phyloP scores from a whole-genome alignment of 805 yeast genomes.

The Lachancea sp. region DNA sequence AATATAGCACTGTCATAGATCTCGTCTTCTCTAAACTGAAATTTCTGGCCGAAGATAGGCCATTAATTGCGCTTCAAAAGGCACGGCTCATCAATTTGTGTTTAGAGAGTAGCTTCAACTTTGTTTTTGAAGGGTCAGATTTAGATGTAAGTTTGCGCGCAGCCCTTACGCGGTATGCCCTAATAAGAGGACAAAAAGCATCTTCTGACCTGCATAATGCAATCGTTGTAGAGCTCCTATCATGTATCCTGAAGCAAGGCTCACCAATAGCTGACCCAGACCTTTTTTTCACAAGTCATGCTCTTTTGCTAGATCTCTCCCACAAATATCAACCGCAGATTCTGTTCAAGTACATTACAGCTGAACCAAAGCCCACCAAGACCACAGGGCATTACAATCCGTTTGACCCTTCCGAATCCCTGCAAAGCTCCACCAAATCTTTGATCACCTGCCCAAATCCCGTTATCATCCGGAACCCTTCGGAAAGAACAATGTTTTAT shows the following conservation, averaged over 20 bases:
- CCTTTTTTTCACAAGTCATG: slow-evolving; percentile 10
- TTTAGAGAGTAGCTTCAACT: slow-evolving; percentile 12
- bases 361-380: slow-evolving; percentile 4
- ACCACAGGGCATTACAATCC: slow-evolving; percentile 13
- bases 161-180: slow-evolving; percentile 2
- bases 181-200: not conserved
- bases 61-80: slow-evolving; percentile 12
- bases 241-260: slow-evolving; percentile 11
- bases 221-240: slow-evolving; percentile 15
- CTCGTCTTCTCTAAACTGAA: slow-evolving; percentile 6
- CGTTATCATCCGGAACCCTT: slow-evolving; percentile 16
- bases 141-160: not conserved
- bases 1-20: slow-evolving; percentile 13
- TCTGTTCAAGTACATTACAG: slow-evolving; percentile 19
- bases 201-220: slow-evolving; percentile 1
- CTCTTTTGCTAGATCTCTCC: slow-evolving; percentile 13
- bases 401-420: slow-evolving; percentile 16
- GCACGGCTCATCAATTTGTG: slow-evolving; percentile 20
- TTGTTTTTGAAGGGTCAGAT: slow-evolving; percentile 15
- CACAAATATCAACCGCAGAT: slow-evolving; percentile 16
- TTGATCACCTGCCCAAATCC: slow-evolving; percentile 21
- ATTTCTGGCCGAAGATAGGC: not conserved
- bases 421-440: slow-evolving; percentile 1
- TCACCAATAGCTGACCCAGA: not conserved
- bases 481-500: slow-evolving; percentile 17